A percentile compares a stretch with the other conserved stretches of the same genome.
Conservation (phyloP, 2,329 filamentous ascomycete genomes). For the Tolypocladium sp. region DNA sequence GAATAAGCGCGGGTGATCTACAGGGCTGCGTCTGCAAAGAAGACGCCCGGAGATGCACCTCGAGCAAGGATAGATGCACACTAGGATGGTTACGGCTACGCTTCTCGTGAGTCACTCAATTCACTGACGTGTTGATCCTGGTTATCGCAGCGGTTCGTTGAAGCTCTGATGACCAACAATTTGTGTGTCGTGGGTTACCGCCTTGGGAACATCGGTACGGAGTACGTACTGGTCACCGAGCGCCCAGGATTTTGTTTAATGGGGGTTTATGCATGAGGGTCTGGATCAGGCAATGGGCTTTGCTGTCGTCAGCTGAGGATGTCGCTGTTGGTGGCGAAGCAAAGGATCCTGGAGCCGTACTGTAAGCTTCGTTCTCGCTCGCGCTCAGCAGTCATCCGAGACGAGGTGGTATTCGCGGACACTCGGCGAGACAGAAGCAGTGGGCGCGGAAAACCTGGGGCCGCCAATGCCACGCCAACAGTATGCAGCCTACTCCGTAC, state of each 20-base stretch:
- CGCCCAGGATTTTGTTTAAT: background rate
- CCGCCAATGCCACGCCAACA: background rate
- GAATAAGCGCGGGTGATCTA: background rate
- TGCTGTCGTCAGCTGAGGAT: background rate
- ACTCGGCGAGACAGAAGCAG: background rate
- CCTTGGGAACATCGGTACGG: background rate
- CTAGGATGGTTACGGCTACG: background rate
- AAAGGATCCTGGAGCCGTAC: background rate
- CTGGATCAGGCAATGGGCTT: background rate
- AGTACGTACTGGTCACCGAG: background rate
- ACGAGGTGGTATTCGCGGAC: background rate
- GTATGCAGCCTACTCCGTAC: background rate
- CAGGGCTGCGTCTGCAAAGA: slow-evolving; percentile 1
- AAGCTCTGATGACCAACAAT: background rate
- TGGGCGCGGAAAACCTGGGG: background rate
- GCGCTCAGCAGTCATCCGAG: background rate
- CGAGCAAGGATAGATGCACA: background rate
- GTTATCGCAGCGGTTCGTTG: background rate
- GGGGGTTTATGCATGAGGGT: background rate
- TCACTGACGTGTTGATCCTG: background rate
- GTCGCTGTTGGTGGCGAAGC: background rate
- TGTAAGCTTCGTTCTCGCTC: background rate
- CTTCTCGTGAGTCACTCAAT: background rate
- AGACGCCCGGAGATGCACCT: background rate
- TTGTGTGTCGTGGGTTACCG: background rate